Evolutionary conservation across 306 rosid species (phyloP).

Genomic region (Abrus pulchellus): DNA sequence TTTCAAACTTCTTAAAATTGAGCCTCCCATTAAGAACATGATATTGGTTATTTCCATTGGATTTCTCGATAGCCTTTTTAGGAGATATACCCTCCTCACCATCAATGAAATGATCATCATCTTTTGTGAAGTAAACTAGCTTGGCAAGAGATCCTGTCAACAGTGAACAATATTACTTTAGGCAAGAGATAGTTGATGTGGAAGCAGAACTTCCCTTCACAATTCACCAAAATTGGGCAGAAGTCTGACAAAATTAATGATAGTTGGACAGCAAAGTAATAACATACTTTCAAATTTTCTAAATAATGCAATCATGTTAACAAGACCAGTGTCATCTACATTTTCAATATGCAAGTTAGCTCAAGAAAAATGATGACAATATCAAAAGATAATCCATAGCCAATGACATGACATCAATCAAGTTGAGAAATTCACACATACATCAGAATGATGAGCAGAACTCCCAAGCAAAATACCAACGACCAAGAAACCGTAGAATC

Average conservation of each 20-base stretch:
- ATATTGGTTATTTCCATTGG: constrained; percentile 46
- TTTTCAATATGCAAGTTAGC: constrained; percentile 5
- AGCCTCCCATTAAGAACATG: constrained; percentile 77
- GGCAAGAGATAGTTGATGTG: constrained; percentile 1
- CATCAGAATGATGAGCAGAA: not conserved
- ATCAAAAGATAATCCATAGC: constrained; percentile 26
- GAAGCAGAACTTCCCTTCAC: constrained; percentile 33
- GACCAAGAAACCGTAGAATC: not conserved
- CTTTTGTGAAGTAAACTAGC: constrained; percentile 81
- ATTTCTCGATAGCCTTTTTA: constrained; percentile 51
- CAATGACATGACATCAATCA: constrained; percentile 10
- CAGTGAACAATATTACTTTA: constrained; percentile 24
- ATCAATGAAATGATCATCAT: constrained; percentile 50
- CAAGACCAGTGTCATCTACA: constrained; percentile 4
- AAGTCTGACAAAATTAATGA: constrained; percentile 28
- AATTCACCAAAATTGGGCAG: constrained; percentile 17
- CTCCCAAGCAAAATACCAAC: constrained; percentile 10
- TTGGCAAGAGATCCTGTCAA: constrained; percentile 83
- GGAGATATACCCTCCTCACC: constrained; percentile 54
- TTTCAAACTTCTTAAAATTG: constrained; percentile 82
- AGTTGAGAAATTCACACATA: constrained; percentile 13
- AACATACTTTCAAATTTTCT: constrained; percentile 5
- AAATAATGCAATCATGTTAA: constrained; percentile 1
- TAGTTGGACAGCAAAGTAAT: constrained; percentile 20
- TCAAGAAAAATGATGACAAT: constrained; percentile 15